Base-by-base conservation (phyloP, 2,329 filamentous ascomycete species). In the Pestalotiopsis sp. region DNA sequence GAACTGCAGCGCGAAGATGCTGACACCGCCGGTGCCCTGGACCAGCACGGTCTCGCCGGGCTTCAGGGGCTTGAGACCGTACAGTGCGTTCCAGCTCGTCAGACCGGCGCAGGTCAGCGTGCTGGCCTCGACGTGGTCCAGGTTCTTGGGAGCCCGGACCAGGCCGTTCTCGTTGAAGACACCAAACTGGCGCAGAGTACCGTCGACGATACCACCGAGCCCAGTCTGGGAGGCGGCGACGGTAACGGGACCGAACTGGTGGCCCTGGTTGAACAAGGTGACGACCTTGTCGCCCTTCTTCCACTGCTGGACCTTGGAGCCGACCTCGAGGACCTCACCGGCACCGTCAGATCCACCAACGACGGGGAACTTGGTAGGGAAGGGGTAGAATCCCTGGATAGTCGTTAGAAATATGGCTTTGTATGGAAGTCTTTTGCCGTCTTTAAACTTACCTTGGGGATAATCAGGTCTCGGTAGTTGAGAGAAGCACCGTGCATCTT, bases 1-100 rank as follows among this genome's bases (percentile, higher is more conserved):
- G 71, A 86, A 85, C 79, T 80, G 90, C n/a, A 92, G 77, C 3
- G 86, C 90, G 69, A 91, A 91, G 69, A 92, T 84, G 71, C 85
- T 88, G 7, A 93, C 91, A 69, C 91, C 91, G 23, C 91, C 91
- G 0, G 90, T 92, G n/a, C 91, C 91, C 78, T 92, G 89, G 1
- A 90, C 90, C 41, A 93, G 83, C 3, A 93, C 89, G 73, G 78
- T 84, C 70, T 87, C 79, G 4, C 89, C 89, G 0, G 87, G 85
- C 74, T 83, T 82, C 69, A 91, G 71, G 27, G 82, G 80, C 72
- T 79, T 78, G 38, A 89, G 74, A 2, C 90, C 90, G 36, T 67
- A 67, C 7, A 67, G 65, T 11, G 65, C 65, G 31, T 67, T 67
- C 59, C 90, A 92, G 31, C 86, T 87, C 2, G 90, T 92, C 61